Base-by-base conservation (phyloP, 176 grass and related monocot species). In the Aegilops bicornis region DNA sequence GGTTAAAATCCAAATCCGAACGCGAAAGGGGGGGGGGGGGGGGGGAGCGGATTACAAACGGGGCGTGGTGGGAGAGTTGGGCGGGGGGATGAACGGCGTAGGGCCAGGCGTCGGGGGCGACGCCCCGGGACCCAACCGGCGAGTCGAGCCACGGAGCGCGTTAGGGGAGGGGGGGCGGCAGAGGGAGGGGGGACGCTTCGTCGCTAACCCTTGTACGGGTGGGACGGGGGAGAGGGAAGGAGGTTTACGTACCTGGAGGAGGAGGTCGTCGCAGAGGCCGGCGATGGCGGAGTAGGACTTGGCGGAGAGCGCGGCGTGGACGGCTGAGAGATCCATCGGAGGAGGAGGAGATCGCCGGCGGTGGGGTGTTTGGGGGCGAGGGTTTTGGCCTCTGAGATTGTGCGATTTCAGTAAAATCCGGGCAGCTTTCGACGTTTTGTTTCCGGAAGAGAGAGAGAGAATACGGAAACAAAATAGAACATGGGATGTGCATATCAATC, bases 61-160 rank as follows among this genome's bases (percentile, higher is more conserved):
- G 87, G 83, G 96, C 97, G 54, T 93, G 86, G 63, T 89, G 31
- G 77, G 83, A 94, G 88, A 99, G 79, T 60, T 99, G 97, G 27
- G 85, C 89, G 20, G 96, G 89, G 43, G 96, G 94, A 86, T 99
- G 97, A 77, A 99, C 83, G 2, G 90, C 80, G 90, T 91, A 99
- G 23, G 97, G 97, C 97, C 97, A 99, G 15, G 89, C 92, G 24
- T 96, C 97, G 35, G 88, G 87, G 83, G 72, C 35, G 66, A 74
- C 78, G 43, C 97, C 90, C 42, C 39, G 86, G 78, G 92, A 88
- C 54, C 89, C 88, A 9, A 86, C 85, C 97, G 94, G 90, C 85
- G 58, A 81, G 20, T 16, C 22, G 20, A 36, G 22, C 61, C 10
- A 27, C 13, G 17, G 74, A 75, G 50, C 68, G 42, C 1, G 65